Base-by-base conservation (phyloP, 2,329 filamentous ascomycete genomes). In the Colletotrichum kahawae region DNA sequence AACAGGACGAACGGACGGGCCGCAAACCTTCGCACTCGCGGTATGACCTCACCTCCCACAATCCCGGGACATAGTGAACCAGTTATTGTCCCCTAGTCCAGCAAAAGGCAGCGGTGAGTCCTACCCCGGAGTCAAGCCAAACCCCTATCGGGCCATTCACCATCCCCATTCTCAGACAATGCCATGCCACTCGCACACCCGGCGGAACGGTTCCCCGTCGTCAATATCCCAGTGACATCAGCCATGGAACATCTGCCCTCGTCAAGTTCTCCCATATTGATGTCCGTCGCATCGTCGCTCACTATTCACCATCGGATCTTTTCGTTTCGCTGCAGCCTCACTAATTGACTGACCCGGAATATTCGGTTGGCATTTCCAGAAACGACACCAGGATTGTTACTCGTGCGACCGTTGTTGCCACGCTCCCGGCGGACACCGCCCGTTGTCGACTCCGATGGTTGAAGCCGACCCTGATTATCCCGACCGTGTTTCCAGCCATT, bases 141-240 rank as follows among this genome's bases (percentile, higher is more conserved):
- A 74, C 38, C 36, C 60, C 51, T 51, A 51, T 71, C 71, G 21
- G 48, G n/a, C 67, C 67, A 74, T 38, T 66, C 51, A 66, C 60
- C 71, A 54, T 56, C 31, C 68, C 38, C 51, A 38, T 62, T 62
- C 56, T 57, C 72, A 67, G 68, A 67, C 68, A 71, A 54, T 59
- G 33, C 68, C 54, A 65, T 56, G 68, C 62, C 33, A 67, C 62
- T 48, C 56, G 66, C 66, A 67, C 43, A 56, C 71, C 59, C 62
- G 33, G 71, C 71, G 66, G 71, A 74, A 71, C 54, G 67, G 60
- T 67, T 75, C 71, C 67, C 71, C 67, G 67, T 71, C 18, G 31
- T 65, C 48, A 62, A 48, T 21, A 56, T 74, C 54, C 29, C 31
- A 21, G 71, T 75, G 67, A 71, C 75, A 71, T 71, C 59, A 71